Evolutionary conservation across 768 basidiomycete genomes (phyloP), one percentile per base, ranked within the genome.

Genomic region (Hydnomerulius pinastri): DNA sequence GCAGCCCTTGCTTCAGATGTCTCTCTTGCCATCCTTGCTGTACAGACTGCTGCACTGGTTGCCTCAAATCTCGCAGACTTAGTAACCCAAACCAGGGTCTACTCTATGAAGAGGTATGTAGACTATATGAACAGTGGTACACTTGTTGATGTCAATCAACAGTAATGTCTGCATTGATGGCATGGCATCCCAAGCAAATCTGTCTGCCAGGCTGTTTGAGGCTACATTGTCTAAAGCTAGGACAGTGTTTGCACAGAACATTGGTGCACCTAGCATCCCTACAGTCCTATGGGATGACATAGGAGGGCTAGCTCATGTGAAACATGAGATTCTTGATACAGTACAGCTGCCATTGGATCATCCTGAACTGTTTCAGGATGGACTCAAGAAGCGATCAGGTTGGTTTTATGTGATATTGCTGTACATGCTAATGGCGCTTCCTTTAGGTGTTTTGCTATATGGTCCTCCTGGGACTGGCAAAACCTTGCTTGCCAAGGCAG

Each of bases 381-480:
- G 95, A 1, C 69, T 99, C 11, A 98, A 98, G 75, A 98, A 98
- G 68, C 79, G 97, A 61, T 98, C 95, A 49, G 95, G 95, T 92
- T 43, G 20, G 35, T n/a, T 13, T 32, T 10, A 9, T 4, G 20
- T 48, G 9, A 4, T 12, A 13, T 47, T 51, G 18, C 48, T 39
- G 15, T 23, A 24, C 44, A 57, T 20, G 54, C 18, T 36, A 7
- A 33, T 35, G 4, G 18, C n/a, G n/a, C 23, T 50, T 10, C 1
- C 39, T 48, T 17, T 25, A 92, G 93, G 94, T 43, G 86, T 98
- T 51, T 74, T 98, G 17, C 77, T 98, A 3, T 97, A 96, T 65
- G 95, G 95, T 0, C 95, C 95, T 4, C 95, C 95, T 6, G 95
- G 95, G 23, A 98, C 95, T 2, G 95, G 95, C 2, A 98, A 98